Percentiles rank a stretch among this genome's conserved stretches.
Evolutionary conservation across 441 rosid genomes (phyloP).

Genomic region (Rhodomyrtus psidioides): DNA sequence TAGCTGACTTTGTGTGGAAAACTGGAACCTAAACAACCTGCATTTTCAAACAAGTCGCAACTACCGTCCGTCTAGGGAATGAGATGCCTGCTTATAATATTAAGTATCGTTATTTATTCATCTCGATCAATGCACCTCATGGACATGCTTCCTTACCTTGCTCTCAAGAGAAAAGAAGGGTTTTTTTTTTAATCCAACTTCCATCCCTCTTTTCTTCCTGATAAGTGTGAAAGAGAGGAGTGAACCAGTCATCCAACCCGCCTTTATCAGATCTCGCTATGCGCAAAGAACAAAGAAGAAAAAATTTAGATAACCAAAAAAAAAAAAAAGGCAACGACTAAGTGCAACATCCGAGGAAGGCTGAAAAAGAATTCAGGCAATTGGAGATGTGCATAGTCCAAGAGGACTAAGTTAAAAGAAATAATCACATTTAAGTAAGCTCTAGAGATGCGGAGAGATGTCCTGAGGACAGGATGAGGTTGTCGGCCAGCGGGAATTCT

Average conservation of each 20-base stretch:
- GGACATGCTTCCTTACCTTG: neutral
- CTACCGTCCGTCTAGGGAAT: neutral
- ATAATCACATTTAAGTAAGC: neutral
- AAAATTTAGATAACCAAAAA: neutral
- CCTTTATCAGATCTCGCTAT: neutral
- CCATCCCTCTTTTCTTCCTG: neutral
- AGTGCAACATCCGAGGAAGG: neutral
- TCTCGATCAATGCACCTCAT: neutral
- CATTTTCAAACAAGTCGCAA: neutral
- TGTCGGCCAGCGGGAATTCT: slow-evolving; percentile 5
- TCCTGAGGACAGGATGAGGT: slow-evolving; percentile 6
- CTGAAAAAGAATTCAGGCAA: neutral
- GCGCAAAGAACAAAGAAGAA: neutral
- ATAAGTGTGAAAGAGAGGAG: neutral
- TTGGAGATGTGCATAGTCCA: neutral
- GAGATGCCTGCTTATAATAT: neutral
- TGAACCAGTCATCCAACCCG: neutral
- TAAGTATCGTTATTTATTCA: neutral
- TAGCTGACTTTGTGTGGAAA: neutral
- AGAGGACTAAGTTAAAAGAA: neutral
- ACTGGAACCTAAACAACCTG: neutral
- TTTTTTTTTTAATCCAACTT: neutral
- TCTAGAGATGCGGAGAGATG: neutral
- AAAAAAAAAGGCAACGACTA: neutral
- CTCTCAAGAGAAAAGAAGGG: neutral